Evolutionary conservation across 2,329 filamentous ascomycete genomes (phyloP).

Genomic region (Exophiala lecanii-corni): DNA sequence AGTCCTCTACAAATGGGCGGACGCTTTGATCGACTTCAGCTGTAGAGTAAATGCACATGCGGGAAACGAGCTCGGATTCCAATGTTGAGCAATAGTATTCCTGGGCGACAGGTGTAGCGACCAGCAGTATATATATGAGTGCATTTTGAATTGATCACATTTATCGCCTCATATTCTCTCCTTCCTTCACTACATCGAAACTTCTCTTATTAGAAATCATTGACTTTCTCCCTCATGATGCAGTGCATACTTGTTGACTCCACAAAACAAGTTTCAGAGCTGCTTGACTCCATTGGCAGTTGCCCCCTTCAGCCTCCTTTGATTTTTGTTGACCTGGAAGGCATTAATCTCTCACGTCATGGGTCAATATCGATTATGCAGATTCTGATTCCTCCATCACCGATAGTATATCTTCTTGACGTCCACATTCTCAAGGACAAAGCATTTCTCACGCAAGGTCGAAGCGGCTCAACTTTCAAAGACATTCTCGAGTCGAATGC

Average conservation of each 20-base stretch:
- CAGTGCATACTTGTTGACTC: not conserved
- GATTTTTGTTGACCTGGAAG: constrained; percentile 49
- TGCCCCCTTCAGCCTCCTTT: not conserved
- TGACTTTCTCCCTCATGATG: too few species aligned
- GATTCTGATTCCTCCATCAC: constrained; percentile 32
- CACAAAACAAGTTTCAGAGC: not conserved
- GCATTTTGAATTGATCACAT: too few species aligned
- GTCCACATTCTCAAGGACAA: constrained; percentile 34
- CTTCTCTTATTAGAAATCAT: too few species aligned
- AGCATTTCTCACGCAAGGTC: constrained; percentile 37
- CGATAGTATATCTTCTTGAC: constrained; percentile 43
- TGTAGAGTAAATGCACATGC: too few species aligned
- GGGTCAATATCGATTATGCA: constrained; percentile 45
- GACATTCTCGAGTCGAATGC: constrained; percentile 41
- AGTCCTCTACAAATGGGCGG: too few species aligned
- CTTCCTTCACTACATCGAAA: too few species aligned
- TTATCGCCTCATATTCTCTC: too few species aligned
- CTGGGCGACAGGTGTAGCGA: too few species aligned
- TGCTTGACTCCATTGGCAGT: not conserved
- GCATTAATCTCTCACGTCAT: constrained; percentile 38
- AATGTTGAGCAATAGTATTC: too few species aligned
- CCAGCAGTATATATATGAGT: too few species aligned
- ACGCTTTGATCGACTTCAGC: too few species aligned
- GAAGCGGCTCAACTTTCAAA: constrained; percentile 26
- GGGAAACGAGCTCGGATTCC: too few species aligned